Evolutionary conservation across 306 rosid species (phyloP), one percentile per base, ranked within the genome.

Genomic region (Pyrus communis): DNA sequence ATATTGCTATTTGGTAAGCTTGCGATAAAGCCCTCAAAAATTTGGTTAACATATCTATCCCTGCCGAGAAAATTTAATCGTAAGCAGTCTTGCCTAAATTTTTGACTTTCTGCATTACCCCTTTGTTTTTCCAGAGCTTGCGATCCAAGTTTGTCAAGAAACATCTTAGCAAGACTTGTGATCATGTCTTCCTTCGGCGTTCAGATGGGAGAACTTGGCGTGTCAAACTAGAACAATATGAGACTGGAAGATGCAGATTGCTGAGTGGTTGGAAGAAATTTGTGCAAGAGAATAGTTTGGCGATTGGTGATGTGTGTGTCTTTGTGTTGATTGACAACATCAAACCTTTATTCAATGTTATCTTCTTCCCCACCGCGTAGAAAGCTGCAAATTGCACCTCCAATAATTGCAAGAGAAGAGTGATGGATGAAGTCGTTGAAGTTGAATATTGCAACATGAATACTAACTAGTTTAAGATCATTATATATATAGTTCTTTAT

Each of bases 231-330:
- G 17, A 12, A 18, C 1, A 9, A 10, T 14, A 61, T 7, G 21
- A 42, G 45, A 42, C 45, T 9, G 45, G 27, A 7, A 23, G 52
- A 23, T 1, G 45, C 8, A 22, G 3, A 0, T 42, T 75, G 67
- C 8, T 38, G 21, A 7, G 1, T 54, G 77, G 77, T 27, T 75
- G 84, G 84, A 40, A 1, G 35, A 27, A 3, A 19, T 81, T 81
- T 75, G 77, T 60, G 3, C n/a, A 38, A 55, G 84, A 75, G 57
- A 81, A 69, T 63, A 14, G 12, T 21, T 31, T 81, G 42, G n/a
- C 28, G 70, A 49, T 60, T 2, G 80, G 77, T n/a, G 77, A 75
- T 75, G 57, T 51, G 11, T 75, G 79, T 38, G 71, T 75, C 15
- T 75, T 80, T 33, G 71, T 74, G 67, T 11, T 69, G 27, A 51